phyloP scores from a whole-genome alignment of 495 filamentous ascomycete genomes.

The Penicillium lividum region DNA sequence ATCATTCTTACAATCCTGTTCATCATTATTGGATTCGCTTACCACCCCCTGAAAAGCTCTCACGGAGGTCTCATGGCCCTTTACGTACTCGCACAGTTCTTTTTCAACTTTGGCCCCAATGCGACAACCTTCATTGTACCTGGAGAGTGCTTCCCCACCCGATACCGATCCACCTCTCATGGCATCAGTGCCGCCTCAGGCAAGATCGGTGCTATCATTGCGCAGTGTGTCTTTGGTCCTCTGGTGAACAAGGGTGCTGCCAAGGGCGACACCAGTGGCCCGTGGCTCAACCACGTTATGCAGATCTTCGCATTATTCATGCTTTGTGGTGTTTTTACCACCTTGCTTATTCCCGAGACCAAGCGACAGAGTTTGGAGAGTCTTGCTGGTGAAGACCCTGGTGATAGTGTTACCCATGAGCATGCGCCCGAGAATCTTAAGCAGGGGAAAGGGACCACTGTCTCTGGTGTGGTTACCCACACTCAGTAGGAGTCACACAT shows the following conservation, averaged over 20 bases:
- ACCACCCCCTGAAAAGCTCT: slow-evolving; percentile 43
- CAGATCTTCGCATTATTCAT: slow-evolving; percentile 82
- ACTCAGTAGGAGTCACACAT: neutral
- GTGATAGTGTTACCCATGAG: neutral
- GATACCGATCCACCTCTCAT: slow-evolving; percentile 81
- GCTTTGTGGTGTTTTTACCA: slow-evolving; percentile 67
- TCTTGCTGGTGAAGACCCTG: slow-evolving; percentile 15
- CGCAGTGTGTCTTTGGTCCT: slow-evolving; percentile 52
- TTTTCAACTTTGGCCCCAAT: slow-evolving; percentile 88
- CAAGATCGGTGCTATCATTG: slow-evolving; percentile 73
- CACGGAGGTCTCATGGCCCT: slow-evolving; percentile 61
- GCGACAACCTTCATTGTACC: slow-evolving; percentile 89
- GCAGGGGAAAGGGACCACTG: neutral
- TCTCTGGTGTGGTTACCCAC: neutral
- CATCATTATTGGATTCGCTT: slow-evolving; percentile 72
- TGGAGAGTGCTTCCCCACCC: slow-evolving; percentile 86
- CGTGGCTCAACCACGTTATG: slow-evolving; percentile 80
- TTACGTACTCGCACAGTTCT: slow-evolving; percentile 82
- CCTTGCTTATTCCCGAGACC: slow-evolving; percentile 71
- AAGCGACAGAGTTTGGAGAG: slow-evolving; percentile 60
- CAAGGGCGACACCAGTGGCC: slow-evolving; percentile 37
- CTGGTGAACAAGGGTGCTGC: slow-evolving; percentile 41
- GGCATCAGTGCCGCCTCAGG: slow-evolving; percentile 81
- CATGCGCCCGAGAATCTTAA: neutral
- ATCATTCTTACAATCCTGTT: slow-evolving; percentile 73